Conservation (phyloP, 495 filamentous ascomycete species). For the Penicillium canariense region DNA sequence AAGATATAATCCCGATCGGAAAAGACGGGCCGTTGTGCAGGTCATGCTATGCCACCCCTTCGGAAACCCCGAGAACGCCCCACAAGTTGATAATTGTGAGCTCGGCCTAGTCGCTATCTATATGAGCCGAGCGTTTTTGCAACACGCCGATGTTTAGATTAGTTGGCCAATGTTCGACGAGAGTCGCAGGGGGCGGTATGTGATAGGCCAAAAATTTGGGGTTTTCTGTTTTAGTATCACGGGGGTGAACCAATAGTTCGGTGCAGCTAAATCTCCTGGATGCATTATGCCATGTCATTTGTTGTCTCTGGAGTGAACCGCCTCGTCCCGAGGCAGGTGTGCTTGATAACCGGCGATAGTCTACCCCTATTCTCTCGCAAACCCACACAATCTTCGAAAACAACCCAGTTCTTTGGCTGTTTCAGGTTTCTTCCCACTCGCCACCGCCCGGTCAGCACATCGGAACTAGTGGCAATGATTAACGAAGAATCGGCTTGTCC, state of each 20-base stretch:
- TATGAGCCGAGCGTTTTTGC: neutral
- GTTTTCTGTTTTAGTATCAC: neutral
- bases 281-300: neutral
- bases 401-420: neutral
- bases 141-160: neutral
- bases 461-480: neutral
- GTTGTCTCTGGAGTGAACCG: neutral
- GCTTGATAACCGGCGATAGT: neutral
- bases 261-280: neutral
- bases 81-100: neutral
- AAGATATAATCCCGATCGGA: neutral
- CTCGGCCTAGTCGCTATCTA: neutral
- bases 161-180: conserved; percentile 6
- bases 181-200: neutral
- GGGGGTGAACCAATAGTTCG: neutral
- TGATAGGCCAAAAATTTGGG: neutral
- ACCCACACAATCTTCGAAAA: neutral
- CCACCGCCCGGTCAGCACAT: neutral
- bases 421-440: neutral
- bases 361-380: neutral
- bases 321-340: neutral
- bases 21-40: neutral
- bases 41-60: neutral
- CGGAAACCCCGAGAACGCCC: neutral
- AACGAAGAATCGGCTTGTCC: neutral